phyloP scores from a whole-genome alignment of 163 green algal species.

The Chlorella variabilis region DNA sequence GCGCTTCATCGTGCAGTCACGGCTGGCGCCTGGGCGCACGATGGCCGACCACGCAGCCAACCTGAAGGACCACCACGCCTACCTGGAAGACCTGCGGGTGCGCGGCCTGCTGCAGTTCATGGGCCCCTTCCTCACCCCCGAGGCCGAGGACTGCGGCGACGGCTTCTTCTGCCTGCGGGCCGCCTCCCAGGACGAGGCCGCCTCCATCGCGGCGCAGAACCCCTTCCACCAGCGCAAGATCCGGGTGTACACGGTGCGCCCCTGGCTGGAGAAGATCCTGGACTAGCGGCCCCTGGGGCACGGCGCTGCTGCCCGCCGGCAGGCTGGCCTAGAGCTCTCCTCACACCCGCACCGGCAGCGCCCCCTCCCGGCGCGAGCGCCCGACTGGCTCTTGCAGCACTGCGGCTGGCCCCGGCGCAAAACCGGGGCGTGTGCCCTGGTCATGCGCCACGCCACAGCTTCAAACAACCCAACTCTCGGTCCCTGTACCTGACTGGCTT shows the following conservation, averaged over 20 bases:
- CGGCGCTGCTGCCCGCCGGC: too few species aligned
- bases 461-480: too few species aligned
- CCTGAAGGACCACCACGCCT: conserved; percentile 28
- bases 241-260: not conserved
- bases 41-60: conserved; percentile 12
- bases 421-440: too few species aligned
- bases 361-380: too few species aligned
- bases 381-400: too few species aligned
- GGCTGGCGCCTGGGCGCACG: conserved; percentile 2
- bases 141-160: conserved; percentile 20
- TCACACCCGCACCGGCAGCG: too few species aligned
- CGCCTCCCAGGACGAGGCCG: not conserved
- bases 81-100: not conserved
- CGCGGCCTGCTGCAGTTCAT: conserved; percentile 26
- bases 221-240: conserved; percentile 16
- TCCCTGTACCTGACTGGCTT: too few species aligned
- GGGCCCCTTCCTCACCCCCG: conserved; percentile 15
- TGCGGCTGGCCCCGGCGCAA: too few species aligned
- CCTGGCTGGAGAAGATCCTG: conserved; percentile 32
- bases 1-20: conserved; percentile 21
- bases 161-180: conserved; percentile 29
- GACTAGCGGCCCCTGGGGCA: not conserved
- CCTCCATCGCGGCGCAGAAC: conserved; percentile 3
- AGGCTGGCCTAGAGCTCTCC: too few species aligned
- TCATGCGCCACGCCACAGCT: too few species aligned